Conservation (phyloP, 805 yeast species). For the Diddensiella santjacobensis region DNA sequence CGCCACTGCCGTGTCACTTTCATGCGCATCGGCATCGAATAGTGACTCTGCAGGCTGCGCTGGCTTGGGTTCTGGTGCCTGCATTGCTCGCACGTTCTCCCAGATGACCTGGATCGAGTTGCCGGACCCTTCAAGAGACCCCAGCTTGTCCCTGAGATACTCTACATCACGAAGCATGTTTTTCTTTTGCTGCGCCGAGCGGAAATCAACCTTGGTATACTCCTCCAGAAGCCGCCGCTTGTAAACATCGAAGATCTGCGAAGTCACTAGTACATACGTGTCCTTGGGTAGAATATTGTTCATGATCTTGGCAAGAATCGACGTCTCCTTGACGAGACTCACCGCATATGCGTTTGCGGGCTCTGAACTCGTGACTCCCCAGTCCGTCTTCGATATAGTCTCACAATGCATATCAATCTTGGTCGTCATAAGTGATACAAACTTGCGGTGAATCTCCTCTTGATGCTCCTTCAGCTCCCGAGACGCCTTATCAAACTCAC, state of each 20-base stretch:
- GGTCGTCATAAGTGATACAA: slow-evolving; percentile 69
- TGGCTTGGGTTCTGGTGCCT: slow-evolving; percentile 16
- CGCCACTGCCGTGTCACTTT: not conserved
- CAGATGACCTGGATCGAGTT: slow-evolving; percentile 20
- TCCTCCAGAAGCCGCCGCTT: slow-evolving; percentile 52
- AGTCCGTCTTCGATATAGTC: slow-evolving; percentile 46
- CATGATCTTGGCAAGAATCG: slow-evolving; percentile 58
- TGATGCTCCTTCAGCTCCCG: slow-evolving; percentile 55
- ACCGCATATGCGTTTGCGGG: slow-evolving; percentile 63
- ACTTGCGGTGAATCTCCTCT: slow-evolving; percentile 55
- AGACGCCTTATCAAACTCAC: slow-evolving; percentile 40
- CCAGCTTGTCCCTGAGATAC: slow-evolving; percentile 58
- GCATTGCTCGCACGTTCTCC: slow-evolving; percentile 22
- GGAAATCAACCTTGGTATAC: slow-evolving; percentile 42
- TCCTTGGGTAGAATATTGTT: slow-evolving; percentile 52
- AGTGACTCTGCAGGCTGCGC: not conserved
- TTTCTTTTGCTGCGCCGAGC: slow-evolving; percentile 33
- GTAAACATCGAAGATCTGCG: slow-evolving; percentile 47
- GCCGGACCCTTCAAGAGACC: slow-evolving; percentile 42
- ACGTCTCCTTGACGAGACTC: slow-evolving; percentile 59
- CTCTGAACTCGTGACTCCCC: slow-evolving; percentile 44
- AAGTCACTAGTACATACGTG: slow-evolving; percentile 37
- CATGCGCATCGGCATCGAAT: slow-evolving; percentile 5
- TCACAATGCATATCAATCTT: slow-evolving; percentile 50
- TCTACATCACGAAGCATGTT: slow-evolving; percentile 57